Evolutionary conservation across 179 eudicot species (phyloP).

Genomic region (Nepenthes alata): DNA sequence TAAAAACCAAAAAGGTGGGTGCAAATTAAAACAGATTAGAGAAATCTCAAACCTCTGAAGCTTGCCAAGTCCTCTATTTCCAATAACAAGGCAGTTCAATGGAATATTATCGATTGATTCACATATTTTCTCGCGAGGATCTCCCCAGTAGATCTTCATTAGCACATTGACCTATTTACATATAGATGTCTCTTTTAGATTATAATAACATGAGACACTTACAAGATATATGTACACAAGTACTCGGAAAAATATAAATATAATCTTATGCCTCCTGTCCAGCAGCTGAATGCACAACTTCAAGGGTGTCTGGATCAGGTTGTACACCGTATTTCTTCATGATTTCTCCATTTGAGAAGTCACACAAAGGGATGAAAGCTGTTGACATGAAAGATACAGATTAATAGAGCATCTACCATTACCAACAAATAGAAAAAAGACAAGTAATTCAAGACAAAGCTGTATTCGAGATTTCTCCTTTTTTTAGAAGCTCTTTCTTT

Average conservation of each 20-base stretch:
- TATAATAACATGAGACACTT: neutral
- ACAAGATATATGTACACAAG: neutral
- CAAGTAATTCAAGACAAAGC: too few relatives aligned
- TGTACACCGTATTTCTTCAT: slow-evolving; percentile 56
- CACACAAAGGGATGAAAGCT: slow-evolving; percentile 68
- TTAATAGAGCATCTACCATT: too few relatives aligned
- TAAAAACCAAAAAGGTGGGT: too few relatives aligned
- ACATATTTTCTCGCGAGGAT: slow-evolving; percentile 35
- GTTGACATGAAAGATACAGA: neutral
- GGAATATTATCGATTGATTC: slow-evolving; percentile 34
- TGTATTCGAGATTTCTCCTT: neutral
- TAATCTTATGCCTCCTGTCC: slow-evolving; percentile 34
- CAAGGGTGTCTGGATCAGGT: slow-evolving; percentile 58
- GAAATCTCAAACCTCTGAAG: slow-evolving; percentile 21
- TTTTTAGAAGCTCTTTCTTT: too few relatives aligned
- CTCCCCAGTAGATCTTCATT: slow-evolving; percentile 41
- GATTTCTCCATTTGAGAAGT: slow-evolving; percentile 47
- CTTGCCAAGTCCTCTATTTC: slow-evolving; percentile 37
- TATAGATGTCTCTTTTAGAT: neutral
- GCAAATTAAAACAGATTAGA: neutral
- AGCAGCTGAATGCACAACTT: slow-evolving; percentile 43
- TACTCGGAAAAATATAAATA: too few relatives aligned
- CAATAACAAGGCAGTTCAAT: slow-evolving; percentile 27
- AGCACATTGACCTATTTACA: slow-evolving; percentile 19
- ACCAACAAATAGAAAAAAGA: too few relatives aligned